A percentile compares a stretch with the other conserved stretches of the same genome.
Conservation (phyloP, 1,139 yeast genomes). For the Kurtzmaniella quercitrusa region DNA sequence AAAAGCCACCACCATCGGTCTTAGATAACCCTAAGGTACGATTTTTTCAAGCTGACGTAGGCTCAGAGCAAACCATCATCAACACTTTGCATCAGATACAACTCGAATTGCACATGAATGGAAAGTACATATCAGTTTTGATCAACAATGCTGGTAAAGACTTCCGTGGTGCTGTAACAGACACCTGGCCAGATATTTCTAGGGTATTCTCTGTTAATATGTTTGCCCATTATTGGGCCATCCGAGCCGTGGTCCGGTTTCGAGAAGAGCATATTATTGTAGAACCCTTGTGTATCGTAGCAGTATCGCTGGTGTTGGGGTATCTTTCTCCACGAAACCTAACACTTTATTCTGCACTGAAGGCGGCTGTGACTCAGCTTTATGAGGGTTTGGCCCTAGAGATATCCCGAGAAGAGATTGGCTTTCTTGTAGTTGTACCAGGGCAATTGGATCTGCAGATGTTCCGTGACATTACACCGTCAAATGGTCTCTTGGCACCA, state of each 20-base stretch:
- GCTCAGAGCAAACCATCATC: constrained; percentile 27
- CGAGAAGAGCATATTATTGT: constrained; percentile 17
- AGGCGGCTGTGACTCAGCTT: constrained; percentile 55
- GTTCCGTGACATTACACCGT: constrained; percentile 60
- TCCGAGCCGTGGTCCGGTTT: constrained; percentile 32
- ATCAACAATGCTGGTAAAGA: constrained; percentile 78
- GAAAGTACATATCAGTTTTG: constrained; percentile 44
- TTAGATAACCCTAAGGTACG: constrained; percentile 14
- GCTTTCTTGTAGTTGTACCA: constrained; percentile 52
- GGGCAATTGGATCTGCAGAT: constrained; percentile 64
- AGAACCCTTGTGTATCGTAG: constrained; percentile 47
- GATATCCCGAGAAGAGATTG: constrained; percentile 22
- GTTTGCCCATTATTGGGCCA: constrained; percentile 50
- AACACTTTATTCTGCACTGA: constrained; percentile 62
- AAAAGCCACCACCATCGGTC: constrained; percentile 19
- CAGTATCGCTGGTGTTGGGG: constrained; percentile 69
- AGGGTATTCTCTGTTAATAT: constrained; percentile 51
- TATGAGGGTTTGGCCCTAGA: constrained; percentile 61
- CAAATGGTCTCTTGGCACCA: constrained; percentile 64
- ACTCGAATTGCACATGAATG: constrained; percentile 20
- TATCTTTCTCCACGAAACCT: constrained; percentile 65
- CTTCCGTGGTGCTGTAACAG: constrained; percentile 41
- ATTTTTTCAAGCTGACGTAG: constrained; percentile 48
- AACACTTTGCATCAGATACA: constrained; percentile 19
- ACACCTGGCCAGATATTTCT: constrained; percentile 4